Percentiles rank a stretch among this genome's conserved stretches.
Evolutionary conservation across 352 stramenopile species (phyloP).

Genomic region (Globisporangium barbulae): DNA sequence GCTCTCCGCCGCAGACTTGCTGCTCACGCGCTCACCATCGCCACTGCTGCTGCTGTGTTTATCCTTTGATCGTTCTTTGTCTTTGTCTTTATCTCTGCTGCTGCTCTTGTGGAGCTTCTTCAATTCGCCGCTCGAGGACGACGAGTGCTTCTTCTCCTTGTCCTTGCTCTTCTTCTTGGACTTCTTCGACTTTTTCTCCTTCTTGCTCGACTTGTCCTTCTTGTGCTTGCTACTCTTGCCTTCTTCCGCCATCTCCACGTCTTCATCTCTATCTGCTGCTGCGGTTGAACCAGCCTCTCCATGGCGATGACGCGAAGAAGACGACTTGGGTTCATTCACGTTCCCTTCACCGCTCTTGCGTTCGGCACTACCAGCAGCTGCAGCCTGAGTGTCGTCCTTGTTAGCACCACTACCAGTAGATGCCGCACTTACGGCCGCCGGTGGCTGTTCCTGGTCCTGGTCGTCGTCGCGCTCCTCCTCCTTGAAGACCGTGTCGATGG

Average conservation of each 20-base stretch:
- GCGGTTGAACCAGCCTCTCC: conserved; percentile 1
- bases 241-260: conserved; percentile 20
- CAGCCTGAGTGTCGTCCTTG: conserved; percentile 31
- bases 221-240: conserved; percentile 37
- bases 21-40: not conserved
- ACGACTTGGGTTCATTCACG: conserved; percentile 3
- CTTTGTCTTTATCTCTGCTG: conserved; percentile 20
- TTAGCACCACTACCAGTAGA: conserved; percentile 10
- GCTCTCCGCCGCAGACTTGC: not conserved
- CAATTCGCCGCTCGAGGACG: conserved; percentile 23
- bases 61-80: conserved; percentile 21
- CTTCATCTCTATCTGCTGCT: not conserved
- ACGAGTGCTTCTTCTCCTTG: conserved; percentile 26
- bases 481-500: conserved; percentile 58
- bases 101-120: conserved; percentile 42
- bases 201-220: conserved; percentile 71
- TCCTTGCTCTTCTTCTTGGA: conserved; percentile 60
- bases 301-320: conserved; percentile 9
- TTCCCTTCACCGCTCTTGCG: conserved; percentile 10
- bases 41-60: conserved; percentile 17
- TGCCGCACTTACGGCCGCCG: conserved; percentile 17
- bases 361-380: conserved; percentile 8
- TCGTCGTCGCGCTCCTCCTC: conserved; percentile 13
- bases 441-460: conserved; percentile 6
- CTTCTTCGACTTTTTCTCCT: conserved; percentile 73